phyloP scores from a whole-genome alignment of 2,329 filamentous ascomycete species.

The Neonectria magnoliae region DNA sequence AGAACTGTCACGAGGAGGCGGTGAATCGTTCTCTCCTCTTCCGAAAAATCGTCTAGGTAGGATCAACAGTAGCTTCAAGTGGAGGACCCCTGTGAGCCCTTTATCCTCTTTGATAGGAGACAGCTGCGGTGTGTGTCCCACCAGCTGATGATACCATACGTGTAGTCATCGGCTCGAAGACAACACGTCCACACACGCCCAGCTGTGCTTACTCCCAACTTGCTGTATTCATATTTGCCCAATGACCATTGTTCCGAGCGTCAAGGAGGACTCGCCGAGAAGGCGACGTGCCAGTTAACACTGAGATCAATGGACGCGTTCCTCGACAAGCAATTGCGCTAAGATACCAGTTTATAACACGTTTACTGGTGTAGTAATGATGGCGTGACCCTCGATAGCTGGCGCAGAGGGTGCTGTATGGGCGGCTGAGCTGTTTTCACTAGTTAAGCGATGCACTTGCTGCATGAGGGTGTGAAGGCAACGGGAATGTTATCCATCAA shows the following conservation, averaged over 20 bases:
- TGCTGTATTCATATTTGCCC: neutral
- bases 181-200: neutral
- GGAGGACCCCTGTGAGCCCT: neutral
- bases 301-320: slow-evolving; percentile 9
- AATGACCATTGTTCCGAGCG: neutral
- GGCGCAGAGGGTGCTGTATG: neutral
- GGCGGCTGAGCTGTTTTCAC: slow-evolving; percentile 6
- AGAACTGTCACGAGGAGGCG: neutral
- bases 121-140: neutral
- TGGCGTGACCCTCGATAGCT: neutral
- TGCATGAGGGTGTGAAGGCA: slow-evolving; percentile 11
- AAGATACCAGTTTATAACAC: neutral
- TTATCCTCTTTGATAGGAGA: neutral
- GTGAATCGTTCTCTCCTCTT: neutral
- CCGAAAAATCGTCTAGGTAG: neutral
- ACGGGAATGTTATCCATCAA: slow-evolving; percentile 6
- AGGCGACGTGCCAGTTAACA: neutral
- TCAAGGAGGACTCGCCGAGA: slow-evolving; percentile 7
- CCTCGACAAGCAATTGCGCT: slow-evolving; percentile 1
- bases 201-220: neutral
- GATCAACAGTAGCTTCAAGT: neutral
- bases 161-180: neutral
- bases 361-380: neutral
- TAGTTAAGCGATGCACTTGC: slow-evolving; percentile 4
- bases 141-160: neutral